Evolutionary conservation across 108 stramenopile genomes (phyloP).

Genomic region (Conticribra guillardii): DNA sequence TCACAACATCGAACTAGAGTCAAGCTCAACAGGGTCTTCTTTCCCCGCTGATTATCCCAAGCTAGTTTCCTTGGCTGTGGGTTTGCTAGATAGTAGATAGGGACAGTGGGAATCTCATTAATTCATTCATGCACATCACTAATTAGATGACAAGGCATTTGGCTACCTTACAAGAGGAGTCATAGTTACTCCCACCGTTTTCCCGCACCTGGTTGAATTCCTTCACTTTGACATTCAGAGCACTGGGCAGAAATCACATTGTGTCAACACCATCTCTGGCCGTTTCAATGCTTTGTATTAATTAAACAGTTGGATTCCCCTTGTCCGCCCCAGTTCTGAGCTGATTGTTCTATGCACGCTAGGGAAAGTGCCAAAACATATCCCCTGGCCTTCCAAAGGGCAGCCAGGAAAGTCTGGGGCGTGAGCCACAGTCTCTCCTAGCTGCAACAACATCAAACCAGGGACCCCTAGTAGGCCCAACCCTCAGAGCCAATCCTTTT

Average conservation of each 20-base stretch:
- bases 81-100: slow-evolving; percentile 97
- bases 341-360: slow-evolving; percentile 82
- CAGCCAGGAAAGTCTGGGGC: slow-evolving; percentile 65
- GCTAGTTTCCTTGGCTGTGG: slow-evolving; percentile 96
- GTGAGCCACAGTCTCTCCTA: slow-evolving; percentile 72
- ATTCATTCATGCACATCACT: slow-evolving; percentile 92
- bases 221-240: slow-evolving; percentile 89
- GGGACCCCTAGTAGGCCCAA: slow-evolving; percentile 82
- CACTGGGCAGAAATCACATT: slow-evolving; percentile 87
- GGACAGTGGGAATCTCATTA: slow-evolving; percentile 95
- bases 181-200: slow-evolving; percentile 93
- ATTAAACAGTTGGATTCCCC: slow-evolving; percentile 92
- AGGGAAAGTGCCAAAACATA: slow-evolving; percentile 47
- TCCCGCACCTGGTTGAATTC: slow-evolving; percentile 85
- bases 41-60: slow-evolving; percentile 91
- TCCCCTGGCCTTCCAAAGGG: slow-evolving; percentile 58
- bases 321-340: slow-evolving; percentile 89
- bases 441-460: slow-evolving; percentile 60
- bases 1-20: slow-evolving; percentile 98
- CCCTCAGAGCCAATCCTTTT: slow-evolving; percentile 90
- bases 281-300: slow-evolving; percentile 90
- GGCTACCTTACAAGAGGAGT: slow-evolving; percentile 96
- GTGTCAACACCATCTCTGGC: slow-evolving; percentile 79
- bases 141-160: slow-evolving; percentile 90
- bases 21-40: slow-evolving; percentile 99